Evolutionary conservation across 768 basidiomycete species (phyloP), one percentile per base, ranked within the genome.

Genomic region (Trametopsis cervina): DNA sequence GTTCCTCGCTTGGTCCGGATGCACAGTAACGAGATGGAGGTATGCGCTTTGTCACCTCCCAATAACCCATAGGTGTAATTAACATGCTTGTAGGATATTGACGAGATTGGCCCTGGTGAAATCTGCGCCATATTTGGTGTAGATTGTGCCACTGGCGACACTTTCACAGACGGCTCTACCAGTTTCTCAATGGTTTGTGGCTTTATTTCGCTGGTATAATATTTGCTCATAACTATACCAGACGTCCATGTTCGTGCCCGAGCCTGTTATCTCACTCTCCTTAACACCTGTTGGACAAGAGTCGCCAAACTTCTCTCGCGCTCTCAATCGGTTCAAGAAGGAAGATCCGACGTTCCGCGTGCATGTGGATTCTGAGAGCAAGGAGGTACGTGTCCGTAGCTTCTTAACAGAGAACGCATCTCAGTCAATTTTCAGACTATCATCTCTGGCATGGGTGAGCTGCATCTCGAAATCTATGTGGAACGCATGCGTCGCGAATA

Each of bases 11-110:
- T 99, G 55, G 96, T 98, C 49, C 79, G 92, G 50, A 95, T 99
- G 96, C 96, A 99, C 66, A 89, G 86, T 65, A 89, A 98, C 55
- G 95, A 99, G 66, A 97, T 98, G 96, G 96, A 99, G 81, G 89
- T 89, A 43, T 29, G 76, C 61, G 2, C 5, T 4, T 4, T 37
- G 46, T 29, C n/a, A n/a, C n/a, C n/a, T n/a, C n/a, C n/a, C n/a
- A n/a, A n/a, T n/a, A n/a, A n/a, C n/a, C n/a, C n/a, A n/a, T n/a
- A n/a, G 22, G 23, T 22, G 21, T 41, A 25, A 12, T 24, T 20
- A 15, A 33, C 29, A 33, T 33, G 9, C 15, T 7, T 15, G 15
- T 15, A 33, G 89, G 95, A 99, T 58, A 85, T 99, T 48, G 86
- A 92, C 40, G 78, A 80, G 7, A 87, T 99, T 57, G 92, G 92